Evolutionary conservation across 306 rosid genomes (phyloP).

Genomic region (Cucurbita argyrosperma): DNA sequence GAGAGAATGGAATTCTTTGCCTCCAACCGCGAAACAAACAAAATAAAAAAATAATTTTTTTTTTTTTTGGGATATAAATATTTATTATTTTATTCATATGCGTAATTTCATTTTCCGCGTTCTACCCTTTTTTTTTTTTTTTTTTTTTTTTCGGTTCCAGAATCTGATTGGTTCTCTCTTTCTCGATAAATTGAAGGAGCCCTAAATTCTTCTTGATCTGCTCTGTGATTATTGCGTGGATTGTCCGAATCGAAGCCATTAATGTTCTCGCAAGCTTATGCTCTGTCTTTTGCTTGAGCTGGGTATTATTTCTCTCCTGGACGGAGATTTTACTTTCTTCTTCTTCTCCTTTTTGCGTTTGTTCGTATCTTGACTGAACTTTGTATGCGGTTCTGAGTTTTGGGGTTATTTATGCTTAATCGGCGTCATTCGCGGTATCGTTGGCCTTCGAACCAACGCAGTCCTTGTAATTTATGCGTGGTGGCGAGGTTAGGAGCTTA

Average conservation of each 20-base stretch:
- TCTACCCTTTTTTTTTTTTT: not conserved
- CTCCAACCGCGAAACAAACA: slow-evolving; percentile 20
- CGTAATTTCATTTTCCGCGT: not conserved
- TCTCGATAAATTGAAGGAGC: not conserved
- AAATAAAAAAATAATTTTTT: too few species aligned
- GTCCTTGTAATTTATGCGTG: slow-evolving; percentile 37
- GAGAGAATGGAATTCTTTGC: slow-evolving; percentile 33
- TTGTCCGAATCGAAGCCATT: slow-evolving; percentile 22
- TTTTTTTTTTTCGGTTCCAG: not conserved
- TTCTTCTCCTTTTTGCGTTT: not conserved
- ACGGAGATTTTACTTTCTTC: not conserved
- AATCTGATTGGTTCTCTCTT: not conserved
- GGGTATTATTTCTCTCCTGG: slow-evolving; percentile 6
- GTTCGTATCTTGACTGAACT: not conserved
- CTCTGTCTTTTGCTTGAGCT: not conserved
- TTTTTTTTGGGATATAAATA: not conserved
- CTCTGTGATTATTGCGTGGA: slow-evolving; percentile 8
- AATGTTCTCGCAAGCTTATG: not conserved
- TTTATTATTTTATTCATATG: not conserved
- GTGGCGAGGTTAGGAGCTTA: slow-evolving; percentile 25
- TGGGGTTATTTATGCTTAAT: slow-evolving; percentile 1
- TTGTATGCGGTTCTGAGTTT: slow-evolving; percentile 6
- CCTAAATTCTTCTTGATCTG: slow-evolving; percentile 11
- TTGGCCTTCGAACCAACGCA: not conserved
- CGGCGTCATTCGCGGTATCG: slow-evolving; percentile 4